phyloP scores from a whole-genome alignment of 2,329 filamentous ascomycete species.

The Cladophialophora bantiana region DNA sequence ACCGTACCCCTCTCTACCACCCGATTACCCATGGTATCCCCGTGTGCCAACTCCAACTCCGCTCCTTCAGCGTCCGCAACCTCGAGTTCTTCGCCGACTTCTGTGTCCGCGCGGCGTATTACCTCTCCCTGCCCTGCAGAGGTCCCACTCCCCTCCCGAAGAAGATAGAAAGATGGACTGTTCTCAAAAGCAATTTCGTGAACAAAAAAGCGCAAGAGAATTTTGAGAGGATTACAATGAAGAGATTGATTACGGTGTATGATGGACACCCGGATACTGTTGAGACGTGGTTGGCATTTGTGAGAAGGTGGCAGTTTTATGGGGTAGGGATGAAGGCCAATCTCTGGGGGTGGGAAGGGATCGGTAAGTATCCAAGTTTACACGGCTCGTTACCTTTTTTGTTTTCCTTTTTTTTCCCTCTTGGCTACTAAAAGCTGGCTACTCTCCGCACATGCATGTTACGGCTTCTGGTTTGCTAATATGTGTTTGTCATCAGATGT shows the following conservation, averaged over 20 bases:
- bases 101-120: constrained; percentile 91
- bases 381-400: constrained; percentile 11
- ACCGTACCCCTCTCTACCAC: constrained; percentile 78
- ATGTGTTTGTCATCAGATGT: constrained; percentile 45
- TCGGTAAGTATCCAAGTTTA: constrained; percentile 61
- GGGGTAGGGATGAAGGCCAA: constrained; percentile 99
- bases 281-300: constrained; percentile 88
- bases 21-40: constrained; percentile 79
- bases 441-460: background rate
- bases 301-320: constrained; percentile 90
- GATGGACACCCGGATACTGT: constrained; percentile 90
- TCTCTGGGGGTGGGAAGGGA: constrained; percentile 82
- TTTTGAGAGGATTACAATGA: constrained; percentile 88
- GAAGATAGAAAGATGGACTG: constrained; percentile 92
- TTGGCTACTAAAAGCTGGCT: constrained; percentile 21
- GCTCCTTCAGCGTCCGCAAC: constrained; percentile 87
- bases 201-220: constrained; percentile 99
- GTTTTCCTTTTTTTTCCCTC: background rate
- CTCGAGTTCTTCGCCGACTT: constrained; percentile 96
- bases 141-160: constrained; percentile 86
- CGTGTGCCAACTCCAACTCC: constrained; percentile 87
- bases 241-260: constrained; percentile 87
- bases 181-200: constrained; percentile 86
- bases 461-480: constrained; percentile 4
- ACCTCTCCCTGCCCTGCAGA: constrained; percentile 81